phyloP scores from a whole-genome alignment of 2,329 filamentous ascomycete genomes.

The Cladophialophora bantiana region DNA sequence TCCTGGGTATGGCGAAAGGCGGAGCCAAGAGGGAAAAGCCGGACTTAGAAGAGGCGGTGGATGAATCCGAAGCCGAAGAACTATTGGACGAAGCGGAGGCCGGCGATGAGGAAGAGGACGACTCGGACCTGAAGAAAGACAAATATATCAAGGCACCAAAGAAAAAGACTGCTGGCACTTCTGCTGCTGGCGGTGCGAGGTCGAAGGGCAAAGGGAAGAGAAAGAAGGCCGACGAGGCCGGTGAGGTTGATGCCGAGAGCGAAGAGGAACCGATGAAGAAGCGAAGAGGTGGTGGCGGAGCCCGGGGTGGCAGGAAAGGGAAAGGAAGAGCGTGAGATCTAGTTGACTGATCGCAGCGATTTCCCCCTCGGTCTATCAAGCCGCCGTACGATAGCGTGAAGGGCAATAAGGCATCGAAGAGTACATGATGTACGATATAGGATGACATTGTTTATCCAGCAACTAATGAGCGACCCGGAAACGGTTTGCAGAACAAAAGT shows the following conservation, averaged over 20 bases:
- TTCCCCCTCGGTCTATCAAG: not conserved
- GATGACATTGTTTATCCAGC: not conserved
- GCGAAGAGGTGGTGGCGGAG: constrained; percentile 20
- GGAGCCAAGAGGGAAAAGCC: constrained; percentile 74
- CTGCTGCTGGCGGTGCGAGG: constrained; percentile 55
- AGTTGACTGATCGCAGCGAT: not conserved
- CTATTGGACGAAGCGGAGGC: constrained; percentile 56
- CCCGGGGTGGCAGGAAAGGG: constrained; percentile 29
- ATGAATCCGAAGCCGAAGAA: constrained; percentile 78
- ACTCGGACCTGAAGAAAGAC: constrained; percentile 87
- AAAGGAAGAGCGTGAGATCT: constrained; percentile 27
- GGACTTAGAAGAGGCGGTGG: constrained; percentile 94
- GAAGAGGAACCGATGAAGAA: constrained; percentile 35
- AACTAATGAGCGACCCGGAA: not conserved
- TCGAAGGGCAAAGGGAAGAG: constrained; percentile 46
- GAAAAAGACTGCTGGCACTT: constrained; percentile 60
- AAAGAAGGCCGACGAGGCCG: constrained; percentile 34
- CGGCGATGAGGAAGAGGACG: constrained; percentile 74
- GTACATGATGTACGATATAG: too few species aligned
- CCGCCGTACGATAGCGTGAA: not conserved
- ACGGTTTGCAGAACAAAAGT: not conserved
- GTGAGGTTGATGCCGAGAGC: constrained; percentile 19
- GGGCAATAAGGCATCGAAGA: not conserved
- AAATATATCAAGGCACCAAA: constrained; percentile 96
- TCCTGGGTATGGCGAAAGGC: constrained; percentile 72